These are phyloP conservation scores for Canariomyces notabilis DNA, from an alignment of 2,329 filamentous ascomycete species.

Conservation along the genomic window DNA sequence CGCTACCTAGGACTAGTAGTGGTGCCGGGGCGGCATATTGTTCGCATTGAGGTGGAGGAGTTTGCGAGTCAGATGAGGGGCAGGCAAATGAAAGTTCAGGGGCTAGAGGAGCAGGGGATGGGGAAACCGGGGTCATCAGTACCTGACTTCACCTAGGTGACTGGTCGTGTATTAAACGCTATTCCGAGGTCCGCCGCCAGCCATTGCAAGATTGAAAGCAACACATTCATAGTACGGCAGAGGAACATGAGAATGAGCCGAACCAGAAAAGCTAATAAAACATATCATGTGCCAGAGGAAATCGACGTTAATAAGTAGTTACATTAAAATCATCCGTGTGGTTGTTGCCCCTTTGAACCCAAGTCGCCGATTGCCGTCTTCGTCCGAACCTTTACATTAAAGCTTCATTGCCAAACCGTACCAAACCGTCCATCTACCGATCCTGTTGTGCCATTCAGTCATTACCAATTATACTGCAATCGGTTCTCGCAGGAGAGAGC, in stretches of 20 bases:
- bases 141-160: too few relatives aligned
- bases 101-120: neutral
- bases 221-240: too few relatives aligned
- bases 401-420: neutral
- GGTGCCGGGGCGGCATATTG: conserved; percentile 79
- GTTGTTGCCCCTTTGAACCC: neutral
- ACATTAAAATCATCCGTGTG: neutral
- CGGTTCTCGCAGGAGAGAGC: neutral
- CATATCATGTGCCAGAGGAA: neutral
- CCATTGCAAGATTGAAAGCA: too few relatives aligned
- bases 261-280: neutral
- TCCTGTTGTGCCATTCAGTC: neutral
- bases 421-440: neutral
- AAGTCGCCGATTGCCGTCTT: neutral
- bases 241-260: neutral
- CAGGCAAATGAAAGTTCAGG: neutral
- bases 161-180: too few relatives aligned
- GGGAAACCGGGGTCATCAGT: neutral
- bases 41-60: conserved; percentile 83
- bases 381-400: neutral
- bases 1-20: conserved; percentile 87
- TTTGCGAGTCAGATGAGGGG: conserved; percentile 50
- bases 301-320: conserved; percentile 1
- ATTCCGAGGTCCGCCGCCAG: too few relatives aligned
- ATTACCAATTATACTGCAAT: neutral